Base-by-base conservation (phyloP, 2,329 filamentous ascomycete species). In the Nothopassalora personata region DNA sequence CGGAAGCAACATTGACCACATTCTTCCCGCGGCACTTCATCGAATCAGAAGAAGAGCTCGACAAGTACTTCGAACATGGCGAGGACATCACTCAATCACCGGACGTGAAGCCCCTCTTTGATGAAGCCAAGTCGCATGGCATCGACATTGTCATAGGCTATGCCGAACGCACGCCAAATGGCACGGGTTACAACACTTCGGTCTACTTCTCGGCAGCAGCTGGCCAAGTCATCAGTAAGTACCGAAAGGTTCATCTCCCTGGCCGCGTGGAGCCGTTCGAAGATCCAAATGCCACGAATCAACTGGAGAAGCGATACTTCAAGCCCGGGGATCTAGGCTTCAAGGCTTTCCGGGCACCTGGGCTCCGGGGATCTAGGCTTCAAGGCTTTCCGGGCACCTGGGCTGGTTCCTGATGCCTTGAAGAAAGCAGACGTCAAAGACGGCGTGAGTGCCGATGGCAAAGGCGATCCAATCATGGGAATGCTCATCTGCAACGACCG, bases 221-320 rank as follows among this genome's bases (percentile, higher is more conserved):
- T 31, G 73, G 71, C 18, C 66, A 72, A 48, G 73, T 81, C 6
- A 66, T 83, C 23, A 73, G 73, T 31, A 83, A 82, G 64, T 84
- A 83, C 65, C 75, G 81, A 60, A 84, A 84, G 67, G 74, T 83
- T 1, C 81, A 83, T 64, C 71, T 83, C 3, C 81, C 81, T 0
- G 81, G 81, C 0, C 79, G 78, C 2, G 72, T 75, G n/a, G 80
- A 82, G 65, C 80, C 81, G 10, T 77, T 80, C 33, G 71, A 75
- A 3, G 75, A 79, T 45, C 77, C 79, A 4, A 71, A 75, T 4
- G 79, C 77, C 1, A 76, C 77, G 4, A 80, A 83, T 64, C 81
- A 83, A 69, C 75, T 83, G 4, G 81, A 83, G 67, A 83, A 83
- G 69, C 70, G 78, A 34, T 83, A 83, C 66, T 83, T 83, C 67